Base-by-base conservation (phyloP, 768 basidiomycete genomes). In the Mycena galopus region DNA sequence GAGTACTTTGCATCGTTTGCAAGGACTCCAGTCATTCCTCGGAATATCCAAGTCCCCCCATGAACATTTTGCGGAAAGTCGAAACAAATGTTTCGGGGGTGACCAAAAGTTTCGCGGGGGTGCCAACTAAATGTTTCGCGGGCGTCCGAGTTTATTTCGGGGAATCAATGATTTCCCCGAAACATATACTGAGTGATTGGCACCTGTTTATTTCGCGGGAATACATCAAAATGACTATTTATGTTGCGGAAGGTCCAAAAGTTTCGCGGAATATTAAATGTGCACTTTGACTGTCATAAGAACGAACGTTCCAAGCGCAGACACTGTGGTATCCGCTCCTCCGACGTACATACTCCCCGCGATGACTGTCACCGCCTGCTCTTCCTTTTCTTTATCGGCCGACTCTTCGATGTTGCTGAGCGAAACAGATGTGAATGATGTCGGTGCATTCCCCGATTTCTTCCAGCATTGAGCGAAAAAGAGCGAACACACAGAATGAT, bases 251-350 rank as follows among this genome's bases (percentile, higher is more conserved):
- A 44, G 19, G 16, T 44, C 11, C 9, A 44, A 44, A 44, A 44
- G 42, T 44, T 44, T 35, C 14, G 16, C 9, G 42, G 42, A 44
- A 44, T 44, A 44, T 9, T 44, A 44, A 44, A 44, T 44, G 42
- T 44, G 42, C 42, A 44, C 42, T 44, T 44, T 44, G 42, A 44
- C 42, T 16, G 42, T 16, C 42, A 44, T 44, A 44, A 67, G 72
- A 21, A 84, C 23, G 65, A 83, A 83, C 17, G 64, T 78, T 3
- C 25, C 51, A n/a, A 72, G 58, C 0, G 50, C 65, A 2, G 65
- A 39, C 23, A 65, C 47, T 4, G 56, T 60, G 33, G 69, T 71
- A 12, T 71, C 69, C 0, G 69, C 47, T 0, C 69, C 69, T 14
- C 29, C 69, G 0, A 27, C 19, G 51, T 65, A 71, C 58, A 71